Base-by-base conservation (phyloP, 768 basidiomycete species). In the Phaeotremella skinneri region DNA sequence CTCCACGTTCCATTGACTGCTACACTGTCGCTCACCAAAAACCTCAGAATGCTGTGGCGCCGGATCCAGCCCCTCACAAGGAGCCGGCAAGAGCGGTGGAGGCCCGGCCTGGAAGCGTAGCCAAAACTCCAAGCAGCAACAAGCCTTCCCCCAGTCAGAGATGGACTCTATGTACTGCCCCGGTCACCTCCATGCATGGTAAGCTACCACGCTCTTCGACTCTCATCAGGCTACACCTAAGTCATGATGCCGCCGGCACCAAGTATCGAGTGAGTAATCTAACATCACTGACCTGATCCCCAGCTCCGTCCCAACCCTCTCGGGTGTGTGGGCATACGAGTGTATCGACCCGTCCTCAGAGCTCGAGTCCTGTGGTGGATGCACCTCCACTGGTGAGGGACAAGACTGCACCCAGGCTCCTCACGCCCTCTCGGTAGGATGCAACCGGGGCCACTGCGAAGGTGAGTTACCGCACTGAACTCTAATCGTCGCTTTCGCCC, bases 161-260 rank as follows among this genome's bases (percentile, higher is more conserved):
- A 53, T 63, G 13, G 72, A 76, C 64, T 62, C 55, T 34, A 69
- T 71, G 57, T 76, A 73, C 66, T 76, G 75, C 62, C 75, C 75
- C 34, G 63, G 54, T n/a, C 17, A 20, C 37, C 62, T 74, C 27
- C 69, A 69, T 53, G 74, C 72, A 52, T 73, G 72, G 71, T 73
- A 42, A 59, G 73, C 68, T 29, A 3, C 3, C 16, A 4, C 29
- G 5, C n/a, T 23, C 49, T 26, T 3, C n/a, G 6, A 14, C 4
- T 9, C 30, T 52, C 25, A 27, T 31, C 13, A 39, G 6, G 30
- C 13, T 21, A 39, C 41, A n/a, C n/a, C n/a, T n/a, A n/a, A n/a
- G n/a, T n/a, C n/a, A n/a, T 27, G 41, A 45, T 13, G 2, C 39
- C n/a, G 13, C n/a, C 11, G 37, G n/a, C 13, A 11, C 7, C 23